Base-by-base conservation (phyloP, 805 yeast genomes). In the Wickerhamiella siamensis region DNA sequence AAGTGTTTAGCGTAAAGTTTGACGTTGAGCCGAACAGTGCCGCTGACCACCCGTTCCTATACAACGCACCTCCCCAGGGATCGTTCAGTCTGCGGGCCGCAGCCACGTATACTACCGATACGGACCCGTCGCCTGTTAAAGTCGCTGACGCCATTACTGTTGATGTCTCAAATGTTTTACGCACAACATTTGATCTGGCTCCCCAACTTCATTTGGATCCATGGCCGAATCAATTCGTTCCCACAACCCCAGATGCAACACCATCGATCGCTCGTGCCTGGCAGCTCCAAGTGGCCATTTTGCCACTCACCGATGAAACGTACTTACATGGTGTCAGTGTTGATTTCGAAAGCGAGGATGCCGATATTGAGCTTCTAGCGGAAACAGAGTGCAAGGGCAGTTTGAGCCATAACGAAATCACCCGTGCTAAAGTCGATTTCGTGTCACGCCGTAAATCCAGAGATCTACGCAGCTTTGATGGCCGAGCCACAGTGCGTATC, bases 221-320 rank as follows among this genome's bases (percentile, higher is more conserved):
- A 4, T 64, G 69, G 69, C 60, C 63, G n/a, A 58, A 52, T 32
- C 43, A 58, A 33, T 65, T 64, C 45, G 52, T 59, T 10, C 56
- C 62, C 5, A 42, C 46, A 9, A 45, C 40, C 21, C 38, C 43
- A 32, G 36, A 47, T 2, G 54, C 52, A 18, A 41, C 54, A 19
- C 65, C 64, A 2, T 49, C 45, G 15, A 54, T 61, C 29, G 40
- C 49, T 20, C 54, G 61, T 34, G 47, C 57, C 10, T 63, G 68
- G 68, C 48, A 52, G 26, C 49, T 63, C 14, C 33, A 49, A 2
- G 56, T 63, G 5, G 47, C 56, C 8, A 42, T 58, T 37, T 51
- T 55, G 45, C 57, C 43, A 40, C 45, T 46, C 46, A 47, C 47
- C 31, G 24, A 42, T 12, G 48, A 51, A 4, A 33, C 39, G 2